Evolutionary conservation across 2,329 filamentous ascomycete genomes (phyloP), one percentile per base, ranked within the genome.

Genomic region (Ophiostoma sp.): DNA sequence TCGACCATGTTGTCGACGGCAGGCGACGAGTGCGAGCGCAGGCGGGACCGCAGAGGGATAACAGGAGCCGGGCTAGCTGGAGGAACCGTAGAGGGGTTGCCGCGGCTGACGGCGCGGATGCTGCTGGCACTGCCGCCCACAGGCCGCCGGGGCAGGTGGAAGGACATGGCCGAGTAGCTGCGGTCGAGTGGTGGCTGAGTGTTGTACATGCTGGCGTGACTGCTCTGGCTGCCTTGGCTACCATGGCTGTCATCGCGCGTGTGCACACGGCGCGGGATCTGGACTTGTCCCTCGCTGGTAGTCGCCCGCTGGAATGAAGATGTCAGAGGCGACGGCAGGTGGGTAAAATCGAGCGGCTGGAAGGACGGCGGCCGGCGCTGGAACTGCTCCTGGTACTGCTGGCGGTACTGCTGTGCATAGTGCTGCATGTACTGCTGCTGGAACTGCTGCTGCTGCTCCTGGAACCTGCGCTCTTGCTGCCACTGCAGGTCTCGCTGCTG

Each of bases 321-420:
- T 4, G 87, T 73, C 44, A 89, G 80, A 0, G 87, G 84, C n/a
- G 87, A 89, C 20, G 71, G 71, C 67, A 87, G 78, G 68, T 78
- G 79, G 77, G 83, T 69, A 72, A 89, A 78, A 77, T 89, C 83
- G 36, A 89, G 81, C 2, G 86, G 86, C 54, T 82, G 82, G 73
- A 87, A 87, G 13, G 81, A 80, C 7, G 76, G 72, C 6, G 78
- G 79, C 5, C 77, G 76, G 48, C 74, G 76, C 70, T 74, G 77
- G 74, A 68, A 74, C 70, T 72, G 72, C 64, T 67, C 23, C 66
- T 72, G 57, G 33, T 69, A 69, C 44, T 72, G 67, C 69, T 67
- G 69, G 27, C 62, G 57, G 36, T 68, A 72, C 67, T 72, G 62
- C 39, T 67, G 44, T 20, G 62, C 71, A n/a, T 70, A 68, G 36